These are phyloP conservation scores for Pseudogymnoascus verrucosus DNA, from an alignment of 2,329 filamentous ascomycete species.

Conservation along the genomic window DNA sequence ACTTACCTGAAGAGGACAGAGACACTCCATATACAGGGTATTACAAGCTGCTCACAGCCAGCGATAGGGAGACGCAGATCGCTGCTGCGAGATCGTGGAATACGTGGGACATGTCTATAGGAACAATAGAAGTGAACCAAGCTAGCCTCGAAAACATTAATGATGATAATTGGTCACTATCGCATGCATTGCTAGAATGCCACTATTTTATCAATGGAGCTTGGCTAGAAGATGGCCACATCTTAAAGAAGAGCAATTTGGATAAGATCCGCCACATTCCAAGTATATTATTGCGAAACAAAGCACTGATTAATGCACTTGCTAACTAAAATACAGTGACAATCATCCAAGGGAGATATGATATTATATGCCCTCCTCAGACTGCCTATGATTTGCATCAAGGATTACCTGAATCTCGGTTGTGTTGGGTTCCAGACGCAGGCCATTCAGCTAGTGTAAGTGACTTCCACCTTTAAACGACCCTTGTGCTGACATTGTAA, in stretches of 20 bases:
- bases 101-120: conserved; percentile 29
- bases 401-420: conserved; percentile 31
- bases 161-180: conserved; percentile 26
- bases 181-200: conserved; percentile 35
- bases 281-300: conserved; percentile 17
- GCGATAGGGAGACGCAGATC: conserved; percentile 19
- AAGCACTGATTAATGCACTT: not conserved
- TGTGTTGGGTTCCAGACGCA: not conserved
- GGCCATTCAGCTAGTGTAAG: conserved; percentile 9
- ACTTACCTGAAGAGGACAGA: conserved; percentile 30
- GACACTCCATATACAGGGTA: conserved; percentile 31
- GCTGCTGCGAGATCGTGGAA: conserved; percentile 31
- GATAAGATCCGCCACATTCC: conserved; percentile 31
- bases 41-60: conserved; percentile 33
- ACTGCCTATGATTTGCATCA: conserved; percentile 37
- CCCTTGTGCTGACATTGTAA: not conserved
- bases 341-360: conserved; percentile 39
- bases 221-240: conserved; percentile 35
- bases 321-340: conserved; percentile 18
- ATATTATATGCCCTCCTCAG: conserved; percentile 36
- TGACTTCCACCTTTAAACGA: not conserved
- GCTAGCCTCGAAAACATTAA: conserved; percentile 22
- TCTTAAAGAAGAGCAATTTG: conserved; percentile 27
- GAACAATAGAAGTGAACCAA: conserved; percentile 22
- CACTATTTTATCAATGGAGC: conserved; percentile 36